Base-by-base conservation (phyloP, 805 yeast genomes). In the Metschnikowia koreensis region DNA sequence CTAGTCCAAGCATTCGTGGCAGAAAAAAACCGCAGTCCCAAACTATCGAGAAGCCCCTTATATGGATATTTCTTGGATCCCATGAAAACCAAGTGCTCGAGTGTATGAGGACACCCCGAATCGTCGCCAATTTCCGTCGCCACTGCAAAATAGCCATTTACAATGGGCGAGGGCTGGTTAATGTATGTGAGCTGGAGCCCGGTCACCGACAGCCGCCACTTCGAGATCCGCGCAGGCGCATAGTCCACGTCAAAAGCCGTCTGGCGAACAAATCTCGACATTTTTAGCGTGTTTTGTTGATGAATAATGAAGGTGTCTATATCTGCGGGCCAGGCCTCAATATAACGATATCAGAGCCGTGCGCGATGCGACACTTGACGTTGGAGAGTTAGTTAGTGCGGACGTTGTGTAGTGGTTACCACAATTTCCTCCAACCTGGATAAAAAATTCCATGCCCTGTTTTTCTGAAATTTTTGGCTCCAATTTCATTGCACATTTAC, bases 1-100 rank as follows among this genome's bases (percentile, higher is more conserved):
- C 87, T 90, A 0, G 99, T 94, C 97, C 97, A 92, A 0, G 99
- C 99, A 64, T 94, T 94, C 0, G 98, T 94, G 6, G 83, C 77
- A 1, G 97, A 87, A 68, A 86, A 87, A 55, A 90, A 84, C 51
- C 88, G 71, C 63, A 90, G 89, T 6, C 97, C 96, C 47, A 92
- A 77, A 10, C 84, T 84, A 64, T 94, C 99, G 44, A 94, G 73
- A 45, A 92, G 74, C 8, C 99, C 98, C 68, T 93, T 93, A 68
- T 86, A 93, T 0, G 98, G 98, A 61, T 83, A 89, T 52, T 84
- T 83, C 57, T 85, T 76, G 2, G 97, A 89, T 1, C 99, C 99
- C 96, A 91, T 89, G 67, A 94, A 94, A 37, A 93, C 79, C 67
- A 94, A 75, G 70, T 94, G 99, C 70, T 94, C 99, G 47, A 94